Conservation (phyloP, 352 stramenopile genomes). For the Blastocystis sp. region DNA sequence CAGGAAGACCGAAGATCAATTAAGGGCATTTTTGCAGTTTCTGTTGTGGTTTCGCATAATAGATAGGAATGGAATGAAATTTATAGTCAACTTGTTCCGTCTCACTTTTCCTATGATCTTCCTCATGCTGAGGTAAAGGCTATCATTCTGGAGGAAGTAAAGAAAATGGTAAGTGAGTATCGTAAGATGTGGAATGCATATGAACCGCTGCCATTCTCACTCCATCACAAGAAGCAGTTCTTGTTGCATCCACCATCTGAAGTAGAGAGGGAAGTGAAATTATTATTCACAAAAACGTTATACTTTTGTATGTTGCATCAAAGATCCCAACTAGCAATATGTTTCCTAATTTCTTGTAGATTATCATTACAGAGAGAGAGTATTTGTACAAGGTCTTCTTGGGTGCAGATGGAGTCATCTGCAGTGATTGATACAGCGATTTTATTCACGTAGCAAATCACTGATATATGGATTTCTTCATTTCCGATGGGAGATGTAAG, state of each 20-base stretch:
- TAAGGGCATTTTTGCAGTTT: conserved; percentile 13
- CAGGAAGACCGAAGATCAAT: not conserved
- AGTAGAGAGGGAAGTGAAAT: not conserved
- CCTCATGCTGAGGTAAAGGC: not conserved
- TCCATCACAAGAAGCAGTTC: conserved; percentile 35
- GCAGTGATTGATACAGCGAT: not conserved
- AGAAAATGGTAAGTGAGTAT: conserved; percentile 9
- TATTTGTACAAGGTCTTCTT: not conserved
- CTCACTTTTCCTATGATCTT: conserved; percentile 14
- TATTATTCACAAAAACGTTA: not conserved
- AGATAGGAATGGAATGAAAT: conserved; percentile 19
- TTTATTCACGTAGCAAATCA: conserved; percentile 52
- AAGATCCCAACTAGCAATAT: not conserved
- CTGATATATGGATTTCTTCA: conserved; percentile 23
- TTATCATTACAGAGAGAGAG: conserved; percentile 6
- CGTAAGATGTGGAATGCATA: conserved; percentile 27
- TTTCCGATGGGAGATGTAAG: not conserved
- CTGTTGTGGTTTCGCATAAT: not conserved
- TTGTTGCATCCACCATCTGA: conserved; percentile 1
- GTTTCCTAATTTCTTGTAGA: not conserved
- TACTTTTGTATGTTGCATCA: conserved; percentile 11
- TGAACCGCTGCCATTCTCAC: not conserved
- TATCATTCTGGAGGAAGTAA: not conserved
- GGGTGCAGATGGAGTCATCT: not conserved
- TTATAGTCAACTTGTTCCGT: conserved; percentile 18